A percentile compares a stretch with the other conserved stretches of the same genome.
These are phyloP conservation scores for Wickerhamomyces sp. DNA, from an alignment of 1,139 yeast genomes.

Conservation along the genomic window DNA sequence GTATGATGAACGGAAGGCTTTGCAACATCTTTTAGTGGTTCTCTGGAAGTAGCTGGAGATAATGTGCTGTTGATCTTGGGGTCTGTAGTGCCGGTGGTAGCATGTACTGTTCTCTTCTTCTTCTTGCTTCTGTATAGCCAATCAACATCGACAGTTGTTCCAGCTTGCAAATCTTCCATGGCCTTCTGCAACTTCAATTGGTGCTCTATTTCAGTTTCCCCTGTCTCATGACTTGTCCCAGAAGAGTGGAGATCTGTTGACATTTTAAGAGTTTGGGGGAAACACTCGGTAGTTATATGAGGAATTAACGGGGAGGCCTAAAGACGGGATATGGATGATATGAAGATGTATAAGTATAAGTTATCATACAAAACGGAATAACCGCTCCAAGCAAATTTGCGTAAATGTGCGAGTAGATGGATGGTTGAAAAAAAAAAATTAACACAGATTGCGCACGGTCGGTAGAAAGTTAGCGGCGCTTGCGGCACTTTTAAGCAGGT, in stretches of 20 bases:
- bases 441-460: too few species aligned
- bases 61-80: not conserved
- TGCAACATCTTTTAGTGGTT: not conserved
- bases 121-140: slow-evolving; percentile 67
- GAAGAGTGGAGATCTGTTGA: not conserved
- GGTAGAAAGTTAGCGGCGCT: too few species aligned
- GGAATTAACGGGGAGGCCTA: too few species aligned
- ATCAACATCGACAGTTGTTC: slow-evolving; percentile 57
- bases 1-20: too few species aligned
- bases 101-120: slow-evolving; percentile 33
- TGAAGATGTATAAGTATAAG: too few species aligned
- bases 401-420: too few species aligned
- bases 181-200: not conserved
- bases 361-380: too few species aligned
- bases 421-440: too few species aligned
- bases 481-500: too few species aligned
- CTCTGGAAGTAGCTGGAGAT: not conserved
- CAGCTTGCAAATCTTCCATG: slow-evolving; percentile 2
- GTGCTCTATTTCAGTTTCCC: not conserved
- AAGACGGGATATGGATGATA: too few species aligned
- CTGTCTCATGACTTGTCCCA: not conserved
- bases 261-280: not conserved
- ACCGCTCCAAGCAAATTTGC: too few species aligned
- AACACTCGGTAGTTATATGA: too few species aligned
- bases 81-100: slow-evolving; percentile 5